Evolutionary conservation across 345 rosid species (phyloP).

Genomic region (Acer yangbiense): DNA sequence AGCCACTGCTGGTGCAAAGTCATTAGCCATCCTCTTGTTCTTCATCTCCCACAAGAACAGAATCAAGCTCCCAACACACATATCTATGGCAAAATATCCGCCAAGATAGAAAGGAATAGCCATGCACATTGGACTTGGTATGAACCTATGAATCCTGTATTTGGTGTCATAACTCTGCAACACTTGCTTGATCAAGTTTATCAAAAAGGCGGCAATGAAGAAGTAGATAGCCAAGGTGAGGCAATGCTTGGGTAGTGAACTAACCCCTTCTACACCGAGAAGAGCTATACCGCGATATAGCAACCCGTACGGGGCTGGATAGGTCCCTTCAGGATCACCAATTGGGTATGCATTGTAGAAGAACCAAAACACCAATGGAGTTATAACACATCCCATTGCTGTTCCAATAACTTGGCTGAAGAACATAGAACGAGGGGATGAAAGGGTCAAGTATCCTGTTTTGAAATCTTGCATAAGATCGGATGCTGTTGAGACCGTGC

Average conservation of each 20-base stretch:
- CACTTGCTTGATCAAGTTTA: slow-evolving; percentile 44
- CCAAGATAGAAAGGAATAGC: slow-evolving; percentile 97
- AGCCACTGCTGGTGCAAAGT: slow-evolving; percentile 69
- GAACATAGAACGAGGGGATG: slow-evolving; percentile 91
- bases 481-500: slow-evolving; percentile 92
- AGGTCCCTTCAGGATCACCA: slow-evolving; percentile 65
- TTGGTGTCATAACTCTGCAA: slow-evolving; percentile 37
- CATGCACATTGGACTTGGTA: slow-evolving; percentile 95
- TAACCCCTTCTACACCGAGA: slow-evolving; percentile 69
- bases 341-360: slow-evolving; percentile 75
- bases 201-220: slow-evolving; percentile 45
- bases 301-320: slow-evolving; percentile 77
- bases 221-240: slow-evolving; percentile 52
- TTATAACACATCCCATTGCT: slow-evolving; percentile 63
- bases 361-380: slow-evolving; percentile 82
- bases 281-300: slow-evolving; percentile 79
- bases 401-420: slow-evolving; percentile 79
- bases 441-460: slow-evolving; percentile 85
- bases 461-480: slow-evolving; percentile 94
- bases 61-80: slow-evolving; percentile 87
- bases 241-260: slow-evolving; percentile 75
- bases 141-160: slow-evolving; percentile 42
- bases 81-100: slow-evolving; percentile 78
- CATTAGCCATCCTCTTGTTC: slow-evolving; percentile 58
- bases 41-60: slow-evolving; percentile 63